Conservation (phyloP, 257 asterid species). For the Ligustrum vulgare region DNA sequence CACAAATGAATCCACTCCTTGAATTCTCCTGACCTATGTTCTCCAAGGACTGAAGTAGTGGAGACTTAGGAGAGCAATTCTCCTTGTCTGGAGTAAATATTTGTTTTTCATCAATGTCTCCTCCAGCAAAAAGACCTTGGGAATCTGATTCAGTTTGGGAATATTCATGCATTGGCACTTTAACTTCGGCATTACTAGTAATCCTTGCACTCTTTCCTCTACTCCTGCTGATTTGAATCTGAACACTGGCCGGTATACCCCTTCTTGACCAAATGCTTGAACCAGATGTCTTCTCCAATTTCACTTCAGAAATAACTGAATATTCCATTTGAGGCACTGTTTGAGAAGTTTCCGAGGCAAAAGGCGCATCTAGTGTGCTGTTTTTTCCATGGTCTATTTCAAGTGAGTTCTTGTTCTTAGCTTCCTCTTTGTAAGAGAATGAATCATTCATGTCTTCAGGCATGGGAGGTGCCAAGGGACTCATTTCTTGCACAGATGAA, state of each 20-base stretch:
- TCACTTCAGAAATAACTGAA: constrained; percentile 31
- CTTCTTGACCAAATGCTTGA: constrained; percentile 75
- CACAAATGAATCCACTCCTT: neutral
- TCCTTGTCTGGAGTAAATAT: neutral
- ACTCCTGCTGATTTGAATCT: constrained; percentile 44
- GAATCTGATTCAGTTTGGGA: constrained; percentile 24
- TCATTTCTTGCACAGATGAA: constrained; percentile 24
- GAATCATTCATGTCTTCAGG: constrained; percentile 30
- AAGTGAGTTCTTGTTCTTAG: constrained; percentile 29
- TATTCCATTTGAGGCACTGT: constrained; percentile 27
- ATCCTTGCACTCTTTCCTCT: constrained; percentile 26
- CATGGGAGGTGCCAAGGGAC: constrained; percentile 34
- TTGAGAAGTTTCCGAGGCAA: constrained; percentile 28
- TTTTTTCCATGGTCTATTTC: constrained; percentile 32
- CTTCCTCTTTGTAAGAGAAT: constrained; percentile 25
- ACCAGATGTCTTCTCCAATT: constrained; percentile 34
- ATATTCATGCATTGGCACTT: constrained; percentile 28
- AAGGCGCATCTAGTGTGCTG: constrained; percentile 26
- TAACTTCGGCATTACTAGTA: constrained; percentile 16
- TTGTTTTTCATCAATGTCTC: constrained; percentile 13
- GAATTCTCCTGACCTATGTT: neutral
- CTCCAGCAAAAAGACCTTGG: constrained; percentile 33
- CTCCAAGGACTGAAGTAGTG: neutral
- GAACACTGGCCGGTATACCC: constrained; percentile 54
- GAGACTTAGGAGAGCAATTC: neutral